Evolutionary conservation across 306 rosid genomes (phyloP).

Genomic region (Fragaria vesca): DNA sequence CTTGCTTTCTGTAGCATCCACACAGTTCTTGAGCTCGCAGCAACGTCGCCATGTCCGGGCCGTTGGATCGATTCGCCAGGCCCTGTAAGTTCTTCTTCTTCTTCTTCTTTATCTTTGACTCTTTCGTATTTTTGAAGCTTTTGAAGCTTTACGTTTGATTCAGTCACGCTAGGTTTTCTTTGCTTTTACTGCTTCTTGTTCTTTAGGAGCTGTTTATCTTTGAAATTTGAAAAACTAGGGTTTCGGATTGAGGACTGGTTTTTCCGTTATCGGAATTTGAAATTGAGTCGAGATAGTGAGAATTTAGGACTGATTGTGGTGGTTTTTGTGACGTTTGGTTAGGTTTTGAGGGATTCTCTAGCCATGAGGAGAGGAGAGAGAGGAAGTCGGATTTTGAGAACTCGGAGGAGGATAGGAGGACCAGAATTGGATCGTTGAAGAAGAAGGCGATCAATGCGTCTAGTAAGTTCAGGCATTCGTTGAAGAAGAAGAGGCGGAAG

Average conservation of each 20-base stretch:
- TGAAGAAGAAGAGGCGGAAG: slow-evolving; percentile 53
- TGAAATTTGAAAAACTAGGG: not conserved
- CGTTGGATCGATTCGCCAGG: slow-evolving; percentile 79
- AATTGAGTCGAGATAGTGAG: not conserved
- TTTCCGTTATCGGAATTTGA: too few relatives aligned
- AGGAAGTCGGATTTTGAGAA: slow-evolving; percentile 71
- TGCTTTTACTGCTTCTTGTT: not conserved
- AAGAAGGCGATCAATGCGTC: slow-evolving; percentile 87
- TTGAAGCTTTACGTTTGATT: not conserved
- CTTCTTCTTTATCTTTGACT: slow-evolving; percentile 5
- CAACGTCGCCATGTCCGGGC: slow-evolving; percentile 61
- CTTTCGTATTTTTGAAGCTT: not conserved
- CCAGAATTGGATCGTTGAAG: slow-evolving; percentile 66
- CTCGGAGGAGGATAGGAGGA: slow-evolving; percentile 74
- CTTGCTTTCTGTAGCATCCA: not conserved
- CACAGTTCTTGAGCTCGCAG: slow-evolving; percentile 14
- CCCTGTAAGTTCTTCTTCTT: slow-evolving; percentile 59
- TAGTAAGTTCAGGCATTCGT: slow-evolving; percentile 77
- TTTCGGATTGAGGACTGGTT: not conserved
- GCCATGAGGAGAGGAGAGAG: slow-evolving; percentile 66
- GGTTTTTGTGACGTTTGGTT: not conserved
- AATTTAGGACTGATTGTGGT: not conserved
- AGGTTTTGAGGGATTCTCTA: slow-evolving; percentile 81
- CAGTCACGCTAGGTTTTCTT: not conserved
- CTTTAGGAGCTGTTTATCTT: slow-evolving; percentile 4